Base-by-base conservation (phyloP, 2,329 filamentous ascomycete species). In the Pseudocercospora pini-densiflorae region DNA sequence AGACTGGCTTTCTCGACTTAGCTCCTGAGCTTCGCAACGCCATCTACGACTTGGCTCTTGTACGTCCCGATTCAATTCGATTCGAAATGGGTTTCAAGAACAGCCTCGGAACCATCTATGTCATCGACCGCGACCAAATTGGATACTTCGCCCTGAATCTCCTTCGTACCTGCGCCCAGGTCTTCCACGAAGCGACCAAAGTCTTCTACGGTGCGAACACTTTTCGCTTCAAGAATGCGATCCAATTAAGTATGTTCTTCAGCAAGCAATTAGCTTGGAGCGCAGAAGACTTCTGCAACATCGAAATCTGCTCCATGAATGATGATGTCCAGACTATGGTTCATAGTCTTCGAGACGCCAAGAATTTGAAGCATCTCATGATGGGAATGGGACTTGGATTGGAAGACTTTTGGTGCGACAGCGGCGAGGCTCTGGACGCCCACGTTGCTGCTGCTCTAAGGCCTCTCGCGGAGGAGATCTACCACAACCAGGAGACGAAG, bases 181-280 rank as follows among this genome's bases (percentile, higher is more conserved):
- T 80, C 63, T 68, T 80, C 70, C 40, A 71, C 23, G 82, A 84
- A 77, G 80, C 78, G 0, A 72, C 72, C 0, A 74, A 77, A 19
- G 77, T 85, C 5, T 77, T 86, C 7, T 86, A 86, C 71, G 77
- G 78, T 12, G 71, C 71, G 12, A 83, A 85, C 74, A 78, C 77
- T 31, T 86, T 47, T 23, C 43, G 43, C n/a, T 47, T 47, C n/a
- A 7, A n/a, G 3, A n/a, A 21, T 10, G 16, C 1, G 1, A 2
- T 85, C 77, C 16, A 19, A 3, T 1, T 12, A 1, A 8, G 3
- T 1, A n/a, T 23, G 16, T 47, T 47, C 6, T 19, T 23, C 21
- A 1, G 6, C 16, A 23, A 47, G n/a, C 43, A 47, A 23, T 21
- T 19, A 1, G 12, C 31, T 5, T 33, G 31, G 31, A 33, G 31